Base-by-base conservation (phyloP, 768 basidiomycete genomes). In the Xerocomellus chrysenteron region DNA sequence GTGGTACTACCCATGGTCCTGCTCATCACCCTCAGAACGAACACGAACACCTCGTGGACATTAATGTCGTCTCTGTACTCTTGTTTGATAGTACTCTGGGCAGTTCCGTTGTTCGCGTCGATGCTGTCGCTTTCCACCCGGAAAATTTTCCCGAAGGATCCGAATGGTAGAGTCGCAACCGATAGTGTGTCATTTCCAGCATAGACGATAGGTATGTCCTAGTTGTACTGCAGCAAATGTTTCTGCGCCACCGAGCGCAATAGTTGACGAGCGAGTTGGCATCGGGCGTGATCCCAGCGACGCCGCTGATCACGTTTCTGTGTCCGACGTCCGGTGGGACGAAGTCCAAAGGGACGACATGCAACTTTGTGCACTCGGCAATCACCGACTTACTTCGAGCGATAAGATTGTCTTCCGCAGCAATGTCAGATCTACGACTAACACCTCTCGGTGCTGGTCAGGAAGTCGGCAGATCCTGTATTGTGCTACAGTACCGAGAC, bases 1-100 rank as follows among this genome's bases (percentile, higher is more conserved):
- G 93, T 98, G 33, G 96, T 98, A 60, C 92, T 94, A 68, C 98
- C 97, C 96, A 99, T 98, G 52, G 96, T 98, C 83, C 98, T 98
- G 80, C 94, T 95, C 94, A 99, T 95, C 51, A 93, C 90, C 75
- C 86, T 88, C 62, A 98, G 79, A 44, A 90, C 93, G 21, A 99
- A 79, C n/a, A 84, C 87, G 63, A 96, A 88, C 21, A 94, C 95
- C 46, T 96, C 94, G 68, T 95, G 90, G 40, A 98, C 82, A 13
- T 80, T 78, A 53, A 98, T 88, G 55, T 93, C 93, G 62, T 98
- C 97, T 73, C 96, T 95, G 76, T 98, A 98, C 73, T 99, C 97
- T 75, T 99, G 96, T 78, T 98, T 95, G 62, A 99, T 76, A 60
- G 98, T 76, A 65, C 90, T 93, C 73, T 95, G 92, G 21, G 95